phyloP scores from a whole-genome alignment of 2,329 filamentous ascomycete genomes.

The Verticillium nonalfalfae region DNA sequence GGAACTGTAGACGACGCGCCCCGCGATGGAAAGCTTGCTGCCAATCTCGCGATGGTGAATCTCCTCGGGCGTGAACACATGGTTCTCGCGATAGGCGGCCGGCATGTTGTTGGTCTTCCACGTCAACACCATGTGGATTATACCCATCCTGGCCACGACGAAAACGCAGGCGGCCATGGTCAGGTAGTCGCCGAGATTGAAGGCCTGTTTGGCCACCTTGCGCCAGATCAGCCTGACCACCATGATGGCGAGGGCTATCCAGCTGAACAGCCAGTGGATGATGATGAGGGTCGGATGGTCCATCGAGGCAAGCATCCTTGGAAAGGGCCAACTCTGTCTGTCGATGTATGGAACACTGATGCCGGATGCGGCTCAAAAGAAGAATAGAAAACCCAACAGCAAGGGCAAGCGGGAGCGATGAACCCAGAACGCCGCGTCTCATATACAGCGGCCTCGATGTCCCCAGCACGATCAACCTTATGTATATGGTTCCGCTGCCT shows the following conservation, averaged over 20 bases:
- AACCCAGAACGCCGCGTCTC: too few species aligned
- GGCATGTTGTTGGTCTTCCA: constrained; percentile 29
- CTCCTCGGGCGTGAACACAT: constrained; percentile 20
- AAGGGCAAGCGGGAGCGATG: too few species aligned
- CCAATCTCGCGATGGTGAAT: constrained; percentile 25
- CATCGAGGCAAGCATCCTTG: constrained; percentile 5
- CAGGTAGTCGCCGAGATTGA: constrained; percentile 15
- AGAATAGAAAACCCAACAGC: too few species aligned
- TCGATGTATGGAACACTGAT: too few species aligned
- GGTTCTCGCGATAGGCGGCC: constrained; percentile 10
- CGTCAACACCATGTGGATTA: constrained; percentile 25
- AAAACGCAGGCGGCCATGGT: constrained; percentile 32
- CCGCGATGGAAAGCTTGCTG: constrained; percentile 24
- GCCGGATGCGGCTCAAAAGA: too few species aligned
- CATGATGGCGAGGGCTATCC: constrained; percentile 16
- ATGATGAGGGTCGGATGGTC: constrained; percentile 12
- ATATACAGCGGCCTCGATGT: too few species aligned
- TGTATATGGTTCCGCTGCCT: too few species aligned
- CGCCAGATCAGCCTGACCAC: constrained; percentile 11
- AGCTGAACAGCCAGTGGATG: constrained; percentile 18
- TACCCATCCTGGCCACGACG: constrained; percentile 13
- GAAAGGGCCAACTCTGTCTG: too few species aligned
- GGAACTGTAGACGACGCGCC: constrained; percentile 24
- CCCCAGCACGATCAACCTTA: too few species aligned
- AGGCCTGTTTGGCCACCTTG: constrained; percentile 12